These are phyloP conservation scores for Avicennia marina DNA, from an alignment of 257 asterid genomes.

Conservation along the genomic window DNA sequence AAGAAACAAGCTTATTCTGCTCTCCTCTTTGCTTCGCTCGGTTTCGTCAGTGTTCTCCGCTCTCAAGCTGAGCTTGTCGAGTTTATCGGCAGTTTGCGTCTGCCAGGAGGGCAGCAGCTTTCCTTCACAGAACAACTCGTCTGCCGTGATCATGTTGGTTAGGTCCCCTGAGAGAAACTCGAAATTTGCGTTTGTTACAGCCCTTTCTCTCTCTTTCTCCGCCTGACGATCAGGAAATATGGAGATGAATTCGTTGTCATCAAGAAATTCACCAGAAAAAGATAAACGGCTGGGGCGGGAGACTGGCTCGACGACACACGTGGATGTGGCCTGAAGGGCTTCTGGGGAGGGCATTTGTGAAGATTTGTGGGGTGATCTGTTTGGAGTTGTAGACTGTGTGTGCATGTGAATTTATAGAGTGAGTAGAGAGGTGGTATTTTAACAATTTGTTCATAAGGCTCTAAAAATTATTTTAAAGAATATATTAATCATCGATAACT, in stretches of 20 bases:
- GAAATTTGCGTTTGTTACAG: constrained; percentile 34
- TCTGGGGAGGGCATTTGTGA: constrained; percentile 47
- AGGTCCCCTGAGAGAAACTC: constrained; percentile 60
- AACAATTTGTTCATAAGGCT: no score
- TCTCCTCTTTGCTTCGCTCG: constrained; percentile 19
- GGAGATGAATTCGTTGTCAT: constrained; percentile 63
- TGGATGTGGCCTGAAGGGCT: constrained; percentile 25
- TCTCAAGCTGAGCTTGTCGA: constrained; percentile 38
- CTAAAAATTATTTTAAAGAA: no score
- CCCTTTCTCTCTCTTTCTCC: not conserved
- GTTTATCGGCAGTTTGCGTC: constrained; percentile 52
- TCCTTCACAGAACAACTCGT: constrained; percentile 70
- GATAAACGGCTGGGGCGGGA: constrained; percentile 57
- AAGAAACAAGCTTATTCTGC: constrained; percentile 64
- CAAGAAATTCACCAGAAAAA: constrained; percentile 81
- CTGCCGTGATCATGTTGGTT: constrained; percentile 52
- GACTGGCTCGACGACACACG: constrained; percentile 22
- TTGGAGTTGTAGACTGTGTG: no score
- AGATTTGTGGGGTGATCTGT: no score
- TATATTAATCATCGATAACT: no score
- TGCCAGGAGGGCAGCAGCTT: constrained; percentile 74
- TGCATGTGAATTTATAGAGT: no score
- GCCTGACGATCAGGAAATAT: constrained; percentile 40
- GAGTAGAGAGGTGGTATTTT: no score
- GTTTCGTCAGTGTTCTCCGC: constrained; percentile 12